Evolutionary conservation across 2,329 filamentous ascomycete genomes (phyloP).

Genomic region (Cryphonectria japonica): DNA sequence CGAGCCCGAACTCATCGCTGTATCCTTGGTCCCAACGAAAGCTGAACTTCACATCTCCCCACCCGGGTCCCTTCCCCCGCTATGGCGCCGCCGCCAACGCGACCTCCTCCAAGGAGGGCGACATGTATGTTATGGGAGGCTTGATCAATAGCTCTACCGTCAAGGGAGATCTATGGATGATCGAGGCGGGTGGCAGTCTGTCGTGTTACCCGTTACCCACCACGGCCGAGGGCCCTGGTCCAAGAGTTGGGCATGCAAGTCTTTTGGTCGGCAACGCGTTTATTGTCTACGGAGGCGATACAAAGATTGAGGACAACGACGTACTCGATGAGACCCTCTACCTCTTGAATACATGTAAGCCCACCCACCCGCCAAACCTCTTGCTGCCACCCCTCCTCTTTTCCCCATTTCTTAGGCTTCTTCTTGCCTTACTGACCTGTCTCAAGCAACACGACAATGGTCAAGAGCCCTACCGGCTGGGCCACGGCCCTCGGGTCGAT

Average conservation of each 20-base stretch:
- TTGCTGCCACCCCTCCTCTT: neutral
- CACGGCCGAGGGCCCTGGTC: constrained; percentile 90
- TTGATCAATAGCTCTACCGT: constrained; percentile 93
- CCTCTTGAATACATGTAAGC: constrained; percentile 93
- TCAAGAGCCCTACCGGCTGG: constrained; percentile 89
- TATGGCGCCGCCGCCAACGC: constrained; percentile 97
- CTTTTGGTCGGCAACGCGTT: constrained; percentile 97
- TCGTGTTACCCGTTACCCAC: constrained; percentile 91
- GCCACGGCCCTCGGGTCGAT: constrained; percentile 83
- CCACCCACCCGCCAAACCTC: too few species aligned
- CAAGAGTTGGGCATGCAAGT: constrained; percentile 91
- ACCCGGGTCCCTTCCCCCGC: constrained; percentile 87
- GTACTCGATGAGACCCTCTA: constrained; percentile 94
- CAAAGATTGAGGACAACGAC: constrained; percentile 93
- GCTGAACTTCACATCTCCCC: constrained; percentile 80
- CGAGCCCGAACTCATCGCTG: constrained; percentile 73
- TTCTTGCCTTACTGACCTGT: constrained; percentile 32
- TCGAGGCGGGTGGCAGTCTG: constrained; percentile 86
- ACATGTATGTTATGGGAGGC: constrained; percentile 97
- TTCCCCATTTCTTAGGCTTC: too few species aligned
- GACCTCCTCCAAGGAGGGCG: constrained; percentile 90
- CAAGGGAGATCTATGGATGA: constrained; percentile 97
- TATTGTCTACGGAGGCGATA: constrained; percentile 98
- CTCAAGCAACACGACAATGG: constrained; percentile 92
- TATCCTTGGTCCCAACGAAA: constrained; percentile 96